phyloP scores from a whole-genome alignment of 768 basidiomycete genomes.

The Hericium rajendrae region DNA sequence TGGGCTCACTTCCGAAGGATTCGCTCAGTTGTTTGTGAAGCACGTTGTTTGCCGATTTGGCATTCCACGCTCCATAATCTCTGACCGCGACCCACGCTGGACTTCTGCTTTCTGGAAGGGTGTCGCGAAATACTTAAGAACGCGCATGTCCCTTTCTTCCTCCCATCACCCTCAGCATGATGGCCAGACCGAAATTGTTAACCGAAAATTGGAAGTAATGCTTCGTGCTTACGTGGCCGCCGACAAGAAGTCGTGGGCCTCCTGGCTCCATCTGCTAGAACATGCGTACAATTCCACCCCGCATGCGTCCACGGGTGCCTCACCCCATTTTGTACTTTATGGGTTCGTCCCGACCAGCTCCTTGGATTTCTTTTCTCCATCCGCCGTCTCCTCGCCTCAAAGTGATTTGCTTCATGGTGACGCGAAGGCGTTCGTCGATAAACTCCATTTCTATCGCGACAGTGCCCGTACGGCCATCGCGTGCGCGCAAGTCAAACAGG shows the following conservation, averaged over 20 bases:
- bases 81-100: neutral
- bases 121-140: neutral
- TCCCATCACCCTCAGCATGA: neutral
- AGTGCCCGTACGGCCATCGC: neutral
- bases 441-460: neutral
- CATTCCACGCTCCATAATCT: neutral
- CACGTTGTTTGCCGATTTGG: neutral
- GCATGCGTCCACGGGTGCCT: slow-evolving; percentile 8
- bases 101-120: slow-evolving; percentile 3
- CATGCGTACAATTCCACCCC: slow-evolving; percentile 12
- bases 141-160: neutral
- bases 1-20: neutral
- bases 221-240: neutral
- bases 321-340: slow-evolving; percentile 14
- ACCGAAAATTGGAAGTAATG: slow-evolving; percentile 2
- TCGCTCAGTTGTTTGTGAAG: slow-evolving; percentile 6
- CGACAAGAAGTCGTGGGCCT: neutral
- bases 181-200: slow-evolving; percentile 1
- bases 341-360: slow-evolving; percentile 7
- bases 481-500: slow-evolving; percentile 8
- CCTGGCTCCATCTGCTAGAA: neutral
- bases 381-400: neutral
- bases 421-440: neutral
- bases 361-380: neutral
- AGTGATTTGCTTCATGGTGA: neutral